Evolutionary conservation across 306 rosid genomes (phyloP).

Genomic region (Fragaria vesca): DNA sequence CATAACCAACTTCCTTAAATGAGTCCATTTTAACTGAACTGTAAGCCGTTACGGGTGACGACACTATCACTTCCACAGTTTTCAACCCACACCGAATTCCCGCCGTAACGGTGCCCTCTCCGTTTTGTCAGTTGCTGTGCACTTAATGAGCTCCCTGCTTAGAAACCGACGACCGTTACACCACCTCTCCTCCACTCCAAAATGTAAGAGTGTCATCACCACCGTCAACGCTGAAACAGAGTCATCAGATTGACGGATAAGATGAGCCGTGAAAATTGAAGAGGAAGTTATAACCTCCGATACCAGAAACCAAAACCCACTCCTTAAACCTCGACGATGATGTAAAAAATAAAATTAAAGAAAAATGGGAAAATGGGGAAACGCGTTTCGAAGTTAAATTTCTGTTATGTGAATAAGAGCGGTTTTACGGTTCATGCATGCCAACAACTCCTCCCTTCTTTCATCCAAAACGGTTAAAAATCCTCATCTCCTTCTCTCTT

Average conservation of each 20-base stretch:
- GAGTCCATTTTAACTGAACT: neutral
- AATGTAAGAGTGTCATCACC: neutral
- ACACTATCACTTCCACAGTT: neutral
- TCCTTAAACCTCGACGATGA: neutral
- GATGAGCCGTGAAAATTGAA: neutral
- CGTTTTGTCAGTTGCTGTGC: neutral
- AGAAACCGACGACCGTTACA: conserved; percentile 24
- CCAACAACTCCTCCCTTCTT: conserved; percentile 34
- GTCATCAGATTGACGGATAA: neutral
- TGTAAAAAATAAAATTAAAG: neutral
- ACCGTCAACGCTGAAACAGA: neutral
- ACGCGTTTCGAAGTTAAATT: conserved; percentile 28
- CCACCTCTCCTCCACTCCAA: too few species aligned
- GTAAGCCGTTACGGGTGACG: neutral
- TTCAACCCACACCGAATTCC: neutral
- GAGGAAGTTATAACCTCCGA: conserved; percentile 20
- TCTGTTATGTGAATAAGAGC: conserved; percentile 25
- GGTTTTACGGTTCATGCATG: conserved; percentile 58
- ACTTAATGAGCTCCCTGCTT: neutral
- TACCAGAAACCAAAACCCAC: conserved; percentile 6
- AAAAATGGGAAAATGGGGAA: conserved; percentile 16
- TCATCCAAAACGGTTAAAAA: conserved; percentile 23
- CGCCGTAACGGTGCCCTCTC: conserved; percentile 1
- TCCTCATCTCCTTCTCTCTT: neutral
- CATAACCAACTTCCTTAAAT: neutral